Evolutionary conservation across 345 rosid species (phyloP), one percentile per base, ranked within the genome.

Genomic region (Ceriops decandra): DNA sequence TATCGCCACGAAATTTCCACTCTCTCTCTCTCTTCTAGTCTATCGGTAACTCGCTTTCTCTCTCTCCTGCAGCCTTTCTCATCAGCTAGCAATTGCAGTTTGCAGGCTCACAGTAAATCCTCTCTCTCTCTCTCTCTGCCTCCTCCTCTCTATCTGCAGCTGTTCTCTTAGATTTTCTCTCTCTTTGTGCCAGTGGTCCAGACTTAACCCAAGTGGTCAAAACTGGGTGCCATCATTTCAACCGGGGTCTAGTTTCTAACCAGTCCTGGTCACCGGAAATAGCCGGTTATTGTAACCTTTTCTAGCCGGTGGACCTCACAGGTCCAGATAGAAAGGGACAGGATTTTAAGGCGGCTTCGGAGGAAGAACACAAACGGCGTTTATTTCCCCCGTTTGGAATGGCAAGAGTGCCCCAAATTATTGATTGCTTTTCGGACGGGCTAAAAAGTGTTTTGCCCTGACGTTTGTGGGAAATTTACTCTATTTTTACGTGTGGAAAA

Each of bases 241-340:
- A 86, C 93, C 79, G 81, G 85, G 82, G 96, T 90, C 85, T 86
- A 87, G 16, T 80, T 83, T 83, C 82, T 85, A 86, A 87, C 89
- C 90, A 70, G 30, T 69, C 38, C 22, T 68, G n/a, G 36, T 61
- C 54, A 35, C 89, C 81, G 90, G 79, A 77, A 81, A 28, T 79
- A 64, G 67, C 86, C 87, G 79, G 90, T 82, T 33, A 10, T 1
- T 33, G 36, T 54, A n/a, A 30, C 74, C 56, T 67, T 71, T 67
- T 66, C 52, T 7, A 68, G 57, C 84, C 80, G 79, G 84, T 75
- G 31, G 52, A 42, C 31, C 57, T 0, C 28, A 56, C 28, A 24
- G 17, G 81, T 74, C 82, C 81, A 74, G 71, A 60, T 67, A 68
- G 26, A 75, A 61, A 67, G 72, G 36, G 49, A 78, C 79, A 69